phyloP scores from a whole-genome alignment of 78 protist genomes.

The Dictyostelium firmibasis region DNA sequence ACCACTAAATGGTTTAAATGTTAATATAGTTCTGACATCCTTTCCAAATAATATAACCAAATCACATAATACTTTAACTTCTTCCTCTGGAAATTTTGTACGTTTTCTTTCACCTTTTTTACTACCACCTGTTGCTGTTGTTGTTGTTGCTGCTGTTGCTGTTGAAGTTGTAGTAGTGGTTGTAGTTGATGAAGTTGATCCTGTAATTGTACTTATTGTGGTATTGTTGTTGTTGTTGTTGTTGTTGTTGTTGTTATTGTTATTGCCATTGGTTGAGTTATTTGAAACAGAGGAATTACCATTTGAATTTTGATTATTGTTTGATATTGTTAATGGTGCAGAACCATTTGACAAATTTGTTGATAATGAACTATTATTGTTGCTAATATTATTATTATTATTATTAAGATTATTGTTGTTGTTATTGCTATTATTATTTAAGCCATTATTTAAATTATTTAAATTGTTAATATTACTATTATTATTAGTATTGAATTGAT shows the following conservation, averaged over 20 bases:
- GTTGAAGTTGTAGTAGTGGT: background rate
- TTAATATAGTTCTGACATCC: background rate
- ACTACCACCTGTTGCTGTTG: background rate
- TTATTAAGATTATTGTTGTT: background rate
- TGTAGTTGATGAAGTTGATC: background rate
- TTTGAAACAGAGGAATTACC: too few species aligned
- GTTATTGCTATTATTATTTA: background rate
- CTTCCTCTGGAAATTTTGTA: constrained; percentile 6
- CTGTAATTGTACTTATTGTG: background rate
- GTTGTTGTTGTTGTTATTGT: background rate
- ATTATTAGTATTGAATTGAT: background rate
- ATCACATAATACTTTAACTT: background rate
- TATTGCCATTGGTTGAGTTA: background rate
- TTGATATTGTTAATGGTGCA: background rate
- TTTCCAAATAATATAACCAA: constrained; percentile 9
- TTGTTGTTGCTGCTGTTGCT: background rate
- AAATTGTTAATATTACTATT: background rate
- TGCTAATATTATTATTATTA: background rate
- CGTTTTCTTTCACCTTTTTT: background rate
- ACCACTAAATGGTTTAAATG: background rate
- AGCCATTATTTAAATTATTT: background rate
- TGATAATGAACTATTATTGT: background rate
- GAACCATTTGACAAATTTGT: background rate
- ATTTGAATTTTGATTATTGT: background rate
- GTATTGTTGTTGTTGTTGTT: background rate